Evolutionary conservation across 2,329 filamentous ascomycete genomes (phyloP), one percentile per base, ranked within the genome.

Genomic region (Chaetothyriales sp.): DNA sequence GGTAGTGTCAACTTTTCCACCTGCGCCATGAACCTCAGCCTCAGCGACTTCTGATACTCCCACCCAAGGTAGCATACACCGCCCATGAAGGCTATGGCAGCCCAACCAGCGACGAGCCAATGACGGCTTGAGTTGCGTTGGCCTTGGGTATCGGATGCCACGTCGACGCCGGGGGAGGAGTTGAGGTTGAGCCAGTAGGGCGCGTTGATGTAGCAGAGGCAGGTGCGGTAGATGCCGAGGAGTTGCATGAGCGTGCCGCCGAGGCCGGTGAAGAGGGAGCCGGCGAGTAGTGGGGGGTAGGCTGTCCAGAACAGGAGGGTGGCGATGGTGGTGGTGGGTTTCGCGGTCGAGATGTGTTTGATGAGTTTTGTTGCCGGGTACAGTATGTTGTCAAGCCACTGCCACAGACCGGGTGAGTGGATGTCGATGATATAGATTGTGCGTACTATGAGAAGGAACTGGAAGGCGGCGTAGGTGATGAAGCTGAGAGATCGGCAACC

Each of bases 231-330:
- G 45, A 47, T n/a, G 25, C 45, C 45, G n/a, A 26, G n/a, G 5
- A 47, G 7, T n/a, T 47, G 45, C 45, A 47, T 47, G 5, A 47
- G 7, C 22, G 45, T 47, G 4, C 45, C 45, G 22, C 45, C 45
- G 15, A 47, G 5, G 45, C 15, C 45, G 18, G 45, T 47, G 18
- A 47, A 47, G 19, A 47, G 18, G 7, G 45, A 47, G 45, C n/a
- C 18, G 19, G 19, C 7, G 25, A 47, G n/a, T 7, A 28, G n/a
- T 5, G 10, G 5, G 10, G 19, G 4, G 18, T 44, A 18, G 25
- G 19, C 8, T 4, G 7, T 5, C n/a, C 45, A 26, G n/a, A 18
- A 5, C 8, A 18, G 25, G 5, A 39, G 19, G 42, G 12, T 18
- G 42, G 12, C 42, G n/a, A 44, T 44, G 5, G n/a, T 12, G 12